Conservation (phyloP, 768 basidiomycete species). For the Sistotremastrum suecicum region DNA sequence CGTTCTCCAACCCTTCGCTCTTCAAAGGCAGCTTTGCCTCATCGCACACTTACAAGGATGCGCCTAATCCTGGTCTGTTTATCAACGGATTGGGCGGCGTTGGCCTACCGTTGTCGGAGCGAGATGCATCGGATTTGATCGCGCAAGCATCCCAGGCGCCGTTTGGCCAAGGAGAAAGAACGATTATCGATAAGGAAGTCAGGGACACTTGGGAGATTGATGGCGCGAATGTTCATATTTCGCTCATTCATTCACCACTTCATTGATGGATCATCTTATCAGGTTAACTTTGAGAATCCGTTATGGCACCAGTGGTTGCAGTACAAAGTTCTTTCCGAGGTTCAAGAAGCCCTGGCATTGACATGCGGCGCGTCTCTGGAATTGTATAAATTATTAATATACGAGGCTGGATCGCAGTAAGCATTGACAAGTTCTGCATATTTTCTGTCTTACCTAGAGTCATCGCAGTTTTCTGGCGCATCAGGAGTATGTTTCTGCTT, state of each 20-base stretch:
- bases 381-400: slow-evolving; percentile 34
- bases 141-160: slow-evolving; percentile 24
- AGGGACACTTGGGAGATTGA: slow-evolving; percentile 41
- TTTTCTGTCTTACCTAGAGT: not conserved
- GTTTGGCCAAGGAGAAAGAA: slow-evolving; percentile 30
- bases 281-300: slow-evolving; percentile 27
- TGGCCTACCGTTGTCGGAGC: slow-evolving; percentile 26
- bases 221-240: slow-evolving; percentile 13
- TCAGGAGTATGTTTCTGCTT: slow-evolving; percentile 25
- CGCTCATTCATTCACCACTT: not conserved
- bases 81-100: slow-evolving; percentile 27
- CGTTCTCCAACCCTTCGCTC: too few species aligned
- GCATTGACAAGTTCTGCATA: slow-evolving; percentile 7
- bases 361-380: slow-evolving; percentile 14
- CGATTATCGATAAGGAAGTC: slow-evolving; percentile 27
- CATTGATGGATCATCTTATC: not conserved
- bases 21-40: slow-evolving; percentile 24
- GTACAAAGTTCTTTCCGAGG: slow-evolving; percentile 14
- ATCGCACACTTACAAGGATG: slow-evolving; percentile 12
- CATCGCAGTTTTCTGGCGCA: slow-evolving; percentile 27
- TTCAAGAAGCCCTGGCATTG: slow-evolving; percentile 25
- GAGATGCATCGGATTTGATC: slow-evolving; percentile 27
- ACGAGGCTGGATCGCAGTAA: slow-evolving; percentile 35
- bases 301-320: slow-evolving; percentile 25
- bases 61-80: slow-evolving; percentile 27